Base-by-base conservation (phyloP, 805 yeast genomes). In the Pichia scutulata region DNA sequence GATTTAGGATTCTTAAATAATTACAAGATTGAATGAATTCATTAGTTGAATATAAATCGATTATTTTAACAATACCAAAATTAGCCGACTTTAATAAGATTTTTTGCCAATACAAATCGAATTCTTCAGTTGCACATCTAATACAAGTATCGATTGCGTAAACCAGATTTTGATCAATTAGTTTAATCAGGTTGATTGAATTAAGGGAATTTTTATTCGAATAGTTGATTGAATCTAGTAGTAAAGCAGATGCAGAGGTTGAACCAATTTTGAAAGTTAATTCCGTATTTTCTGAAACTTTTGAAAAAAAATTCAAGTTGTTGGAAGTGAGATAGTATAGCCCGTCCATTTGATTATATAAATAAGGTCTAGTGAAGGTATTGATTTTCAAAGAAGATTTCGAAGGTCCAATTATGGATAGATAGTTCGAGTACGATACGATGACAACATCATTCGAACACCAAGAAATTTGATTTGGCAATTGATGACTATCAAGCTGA, bases 371-470 rank as follows among this genome's bases (percentile, higher is more conserved):
- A 10, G 66, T 63, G 47, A 69, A 67, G 12, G 72, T 75, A 56
- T 72, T 84, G 66, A 77, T 83, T 45, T 77, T 78, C 46, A 82
- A 62, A 42, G 76, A 61, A 18, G 76, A 78, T 54, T 76, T 81
- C 12, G 80, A 77, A 0, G 96, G 92, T 0, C 95, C 96, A 36
- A 84, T 73, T 16, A 90, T 62, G 52, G 76, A 76, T 25, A 89
- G 58, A 47, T 84, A 89, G 56, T 84, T 92, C 2, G 75, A 69
- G 52, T 67, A 67, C 1, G 80, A 69, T 13, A 84, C 61, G 0
- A 82, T 81, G 1, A 90, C 80, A 0, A 93, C 88, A 65, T 89
- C 96, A 56, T 83, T 80, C 0, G 92, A 88, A 62, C 96, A 84
- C 98, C 97, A 93, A 4, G 19, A 12, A 3, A 41, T 8, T 41